Conservation (phyloP, 2,329 filamentous ascomycete species). For the Thielaviopsis musarum region DNA sequence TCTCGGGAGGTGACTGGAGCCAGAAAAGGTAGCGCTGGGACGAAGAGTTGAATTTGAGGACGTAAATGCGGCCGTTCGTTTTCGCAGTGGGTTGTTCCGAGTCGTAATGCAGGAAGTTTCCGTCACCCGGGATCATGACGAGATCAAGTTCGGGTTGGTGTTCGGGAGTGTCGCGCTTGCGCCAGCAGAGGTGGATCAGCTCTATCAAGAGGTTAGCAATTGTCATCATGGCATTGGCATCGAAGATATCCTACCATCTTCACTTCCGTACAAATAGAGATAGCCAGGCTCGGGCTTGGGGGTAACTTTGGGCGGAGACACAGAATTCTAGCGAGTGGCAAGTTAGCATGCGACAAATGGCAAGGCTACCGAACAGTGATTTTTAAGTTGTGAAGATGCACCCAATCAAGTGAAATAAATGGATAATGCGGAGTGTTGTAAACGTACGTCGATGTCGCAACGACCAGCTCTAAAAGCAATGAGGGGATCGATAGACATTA, state of each 20-base stretch:
- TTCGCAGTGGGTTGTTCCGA: constrained; percentile 41
- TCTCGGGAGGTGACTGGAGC: constrained; percentile 74
- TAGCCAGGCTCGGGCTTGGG: constrained; percentile 62
- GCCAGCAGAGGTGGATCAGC: constrained; percentile 94
- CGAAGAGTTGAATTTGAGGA: constrained; percentile 84
- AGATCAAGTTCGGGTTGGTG: constrained; percentile 64
- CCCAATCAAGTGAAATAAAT: not conserved
- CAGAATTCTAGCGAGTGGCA: constrained; percentile 14
- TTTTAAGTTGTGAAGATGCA: not conserved
- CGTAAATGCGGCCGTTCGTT: constrained; percentile 79
- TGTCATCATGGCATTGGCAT: not conserved
- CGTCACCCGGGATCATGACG: constrained; percentile 83
- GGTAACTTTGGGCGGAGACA: constrained; percentile 53
- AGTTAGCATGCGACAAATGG: not conserved
- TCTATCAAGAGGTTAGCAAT: constrained; percentile 30
- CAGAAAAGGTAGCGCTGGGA: constrained; percentile 89
- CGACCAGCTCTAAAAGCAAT: constrained; percentile 94
- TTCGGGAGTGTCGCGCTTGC: constrained; percentile 55
- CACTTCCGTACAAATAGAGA: constrained; percentile 67
- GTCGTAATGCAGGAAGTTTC: constrained; percentile 66
- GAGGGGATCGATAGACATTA: constrained; percentile 69
- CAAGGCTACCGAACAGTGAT: not conserved
- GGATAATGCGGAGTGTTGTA: not conserved
- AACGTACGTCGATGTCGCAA: constrained; percentile 65
- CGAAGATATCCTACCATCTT: constrained; percentile 48